Conservation (phyloP, 1,284 basidiomycete genomes). For the Boletus smithii region DNA sequence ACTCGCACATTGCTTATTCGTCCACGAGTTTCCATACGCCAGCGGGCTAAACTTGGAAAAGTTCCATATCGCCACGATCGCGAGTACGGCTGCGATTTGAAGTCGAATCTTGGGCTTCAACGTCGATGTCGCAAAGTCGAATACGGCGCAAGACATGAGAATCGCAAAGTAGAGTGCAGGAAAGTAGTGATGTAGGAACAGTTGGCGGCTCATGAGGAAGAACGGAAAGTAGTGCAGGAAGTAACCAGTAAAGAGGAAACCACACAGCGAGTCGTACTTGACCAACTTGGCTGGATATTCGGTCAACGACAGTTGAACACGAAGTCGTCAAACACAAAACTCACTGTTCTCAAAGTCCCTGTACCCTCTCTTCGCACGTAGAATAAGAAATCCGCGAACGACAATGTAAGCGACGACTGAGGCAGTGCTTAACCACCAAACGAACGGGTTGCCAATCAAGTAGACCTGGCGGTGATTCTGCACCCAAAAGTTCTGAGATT, state of each 20-base stretch:
- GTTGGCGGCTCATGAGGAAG: constrained; percentile 93
- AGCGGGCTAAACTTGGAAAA: constrained; percentile 82
- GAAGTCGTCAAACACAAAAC: constrained; percentile 33
- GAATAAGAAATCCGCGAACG: constrained; percentile 74
- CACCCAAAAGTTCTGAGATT: constrained; percentile 89
- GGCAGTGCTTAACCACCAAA: constrained; percentile 85
- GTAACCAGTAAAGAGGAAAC: constrained; percentile 94
- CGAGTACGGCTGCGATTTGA: constrained; percentile 73
- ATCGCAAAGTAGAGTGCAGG: constrained; percentile 95
- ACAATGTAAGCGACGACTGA: constrained; percentile 68
- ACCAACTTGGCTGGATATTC: constrained; percentile 68
- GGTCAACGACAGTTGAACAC: neutral
- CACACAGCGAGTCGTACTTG: constrained; percentile 89
- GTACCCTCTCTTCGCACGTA: constrained; percentile 89
- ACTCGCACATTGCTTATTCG: constrained; percentile 68
- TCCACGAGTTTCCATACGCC: constrained; percentile 88
- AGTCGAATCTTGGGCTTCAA: constrained; percentile 76
- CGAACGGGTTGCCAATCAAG: constrained; percentile 88
- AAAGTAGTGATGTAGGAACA: constrained; percentile 97
- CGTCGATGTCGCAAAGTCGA: constrained; percentile 82
- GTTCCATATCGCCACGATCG: constrained; percentile 73
- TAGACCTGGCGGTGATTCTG: constrained; percentile 95
- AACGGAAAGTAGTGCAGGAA: constrained; percentile 94
- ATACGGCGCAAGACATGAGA: constrained; percentile 73
- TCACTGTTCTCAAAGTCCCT: constrained; percentile 88